Conservation (phyloP, 331 rosid species). For the Rhamnella rubrinervis region DNA sequence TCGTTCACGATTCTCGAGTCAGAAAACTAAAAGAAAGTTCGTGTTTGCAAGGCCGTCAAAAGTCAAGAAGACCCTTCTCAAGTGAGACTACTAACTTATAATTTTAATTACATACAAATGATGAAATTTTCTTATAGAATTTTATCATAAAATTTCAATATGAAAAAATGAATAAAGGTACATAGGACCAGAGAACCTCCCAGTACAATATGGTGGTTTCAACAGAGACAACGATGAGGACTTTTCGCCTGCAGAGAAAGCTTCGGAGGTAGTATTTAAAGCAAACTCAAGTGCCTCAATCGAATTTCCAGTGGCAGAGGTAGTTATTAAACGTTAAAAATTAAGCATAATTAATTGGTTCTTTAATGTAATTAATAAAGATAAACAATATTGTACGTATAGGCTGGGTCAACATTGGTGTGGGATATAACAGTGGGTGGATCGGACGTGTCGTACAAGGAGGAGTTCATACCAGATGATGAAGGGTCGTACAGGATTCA, state of each 20-base stretch:
- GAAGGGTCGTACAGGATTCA: constrained; percentile 77
- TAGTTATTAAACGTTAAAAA: constrained; percentile 1
- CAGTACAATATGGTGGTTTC: constrained; percentile 77
- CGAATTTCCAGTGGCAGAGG: constrained; percentile 60
- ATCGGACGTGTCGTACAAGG: constrained; percentile 85
- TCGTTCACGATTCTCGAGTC: constrained; percentile 46
- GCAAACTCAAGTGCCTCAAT: constrained; percentile 37
- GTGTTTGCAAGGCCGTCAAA: constrained; percentile 56
- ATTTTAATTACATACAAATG: too few species aligned
- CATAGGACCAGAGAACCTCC: constrained; percentile 71
- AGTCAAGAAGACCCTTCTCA: constrained; percentile 69
- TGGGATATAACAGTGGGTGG: constrained; percentile 87
- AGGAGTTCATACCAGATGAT: constrained; percentile 85
- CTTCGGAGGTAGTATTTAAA: constrained; percentile 40
- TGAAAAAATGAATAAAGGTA: constrained; percentile 31
- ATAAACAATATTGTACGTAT: not conserved
- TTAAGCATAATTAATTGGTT: too few species aligned
- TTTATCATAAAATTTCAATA: not conserved
- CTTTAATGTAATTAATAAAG: not conserved
- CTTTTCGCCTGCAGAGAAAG: constrained; percentile 54
- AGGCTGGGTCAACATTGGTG: constrained; percentile 69
- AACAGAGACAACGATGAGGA: constrained; percentile 60
- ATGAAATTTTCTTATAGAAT: too few species aligned
- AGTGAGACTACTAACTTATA: constrained; percentile 37
- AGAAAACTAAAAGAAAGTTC: constrained; percentile 51